These are phyloP conservation scores for Echria macrotheca DNA, from an alignment of 495 filamentous ascomycete species.

Conservation along the genomic window DNA sequence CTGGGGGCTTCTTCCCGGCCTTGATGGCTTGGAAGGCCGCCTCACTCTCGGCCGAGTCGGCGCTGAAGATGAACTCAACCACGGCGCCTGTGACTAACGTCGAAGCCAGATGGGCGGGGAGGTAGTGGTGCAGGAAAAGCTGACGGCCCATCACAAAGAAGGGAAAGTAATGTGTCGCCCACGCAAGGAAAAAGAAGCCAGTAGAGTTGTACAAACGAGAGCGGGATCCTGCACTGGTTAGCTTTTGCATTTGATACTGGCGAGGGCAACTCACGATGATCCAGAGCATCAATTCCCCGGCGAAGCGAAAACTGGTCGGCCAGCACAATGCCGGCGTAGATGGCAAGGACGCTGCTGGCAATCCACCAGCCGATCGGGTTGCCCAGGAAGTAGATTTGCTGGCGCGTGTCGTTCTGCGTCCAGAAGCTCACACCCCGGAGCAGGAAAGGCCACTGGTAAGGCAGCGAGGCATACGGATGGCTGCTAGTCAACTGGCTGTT, in stretches of 20 bases:
- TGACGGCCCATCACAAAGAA: constrained; percentile 98
- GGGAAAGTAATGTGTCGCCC: constrained; percentile 95
- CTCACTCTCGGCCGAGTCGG: constrained; percentile 61
- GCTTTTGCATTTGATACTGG: constrained; percentile 2
- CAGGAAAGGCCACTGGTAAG: constrained; percentile 97
- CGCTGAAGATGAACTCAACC: constrained; percentile 92
- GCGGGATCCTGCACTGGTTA: constrained; percentile 61
- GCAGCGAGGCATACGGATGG: constrained; percentile 90
- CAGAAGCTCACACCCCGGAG: constrained; percentile 97
- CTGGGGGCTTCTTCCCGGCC: constrained; percentile 45
- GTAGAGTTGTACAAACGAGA: constrained; percentile 96
- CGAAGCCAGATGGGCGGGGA: constrained; percentile 90
- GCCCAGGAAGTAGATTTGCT: constrained; percentile 98
- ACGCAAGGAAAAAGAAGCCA: constrained; percentile 97
- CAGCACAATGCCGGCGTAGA: constrained; percentile 86
- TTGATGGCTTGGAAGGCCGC: constrained; percentile 39
- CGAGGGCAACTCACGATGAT: constrained; percentile 67
- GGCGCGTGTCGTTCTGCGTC: constrained; percentile 92
- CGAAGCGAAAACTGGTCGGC: constrained; percentile 91
- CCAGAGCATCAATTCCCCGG: constrained; percentile 86
- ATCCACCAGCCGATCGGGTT: constrained; percentile 99
- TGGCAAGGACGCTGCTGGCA: constrained; percentile 80
- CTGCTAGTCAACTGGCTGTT: constrained; percentile 96
- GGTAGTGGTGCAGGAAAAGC: constrained; percentile 95
- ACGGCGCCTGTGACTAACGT: constrained; percentile 93